Percentiles rank a stretch among this genome's conserved stretches.
phyloP scores from a whole-genome alignment of 2,329 filamentous ascomycete species.

The Thelonectria rubi region DNA sequence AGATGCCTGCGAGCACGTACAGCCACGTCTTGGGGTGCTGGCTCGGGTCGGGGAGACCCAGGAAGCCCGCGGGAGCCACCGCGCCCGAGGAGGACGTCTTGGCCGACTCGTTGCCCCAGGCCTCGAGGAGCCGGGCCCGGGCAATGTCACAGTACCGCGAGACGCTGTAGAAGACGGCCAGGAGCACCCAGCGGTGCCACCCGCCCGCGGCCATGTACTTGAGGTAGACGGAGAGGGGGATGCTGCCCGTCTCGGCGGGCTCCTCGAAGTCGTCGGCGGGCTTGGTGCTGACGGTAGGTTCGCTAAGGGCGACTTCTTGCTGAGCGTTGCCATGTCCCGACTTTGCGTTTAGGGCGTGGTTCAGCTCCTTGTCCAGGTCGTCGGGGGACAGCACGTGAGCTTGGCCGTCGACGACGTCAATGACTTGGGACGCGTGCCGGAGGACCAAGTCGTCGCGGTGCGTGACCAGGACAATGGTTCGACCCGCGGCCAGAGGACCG shows the following conservation, averaged over 20 bases:
- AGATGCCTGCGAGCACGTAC: slow-evolving; percentile 73
- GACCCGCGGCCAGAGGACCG: slow-evolving; percentile 66
- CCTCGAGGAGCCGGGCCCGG: slow-evolving; percentile 83
- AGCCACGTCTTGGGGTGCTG: slow-evolving; percentile 79
- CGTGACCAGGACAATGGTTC: slow-evolving; percentile 82
- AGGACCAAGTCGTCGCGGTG: slow-evolving; percentile 82
- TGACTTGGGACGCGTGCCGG: slow-evolving; percentile 75
- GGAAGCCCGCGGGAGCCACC: slow-evolving; percentile 32
- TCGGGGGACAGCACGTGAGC: slow-evolving; percentile 60
- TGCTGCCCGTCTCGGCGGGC: slow-evolving; percentile 67
- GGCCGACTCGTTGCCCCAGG: slow-evolving; percentile 75
- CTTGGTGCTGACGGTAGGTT: slow-evolving; percentile 34
- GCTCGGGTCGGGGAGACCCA: slow-evolving; percentile 67
- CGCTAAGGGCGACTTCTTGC: slow-evolving; percentile 45
- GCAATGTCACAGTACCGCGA: slow-evolving; percentile 72
- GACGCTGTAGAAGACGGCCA: slow-evolving; percentile 69
- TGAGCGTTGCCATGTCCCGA: slow-evolving; percentile 22
- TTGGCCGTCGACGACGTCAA: slow-evolving; percentile 72
- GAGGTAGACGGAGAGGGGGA: slow-evolving; percentile 81
- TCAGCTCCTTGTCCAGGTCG: slow-evolving; percentile 53
- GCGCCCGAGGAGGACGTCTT: slow-evolving; percentile 31
- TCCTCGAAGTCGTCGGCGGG: slow-evolving; percentile 47
- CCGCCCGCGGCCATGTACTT: slow-evolving; percentile 85
- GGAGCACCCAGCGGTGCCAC: slow-evolving; percentile 74
- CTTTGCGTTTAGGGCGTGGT: slow-evolving; percentile 48